These are phyloP conservation scores for Corylus heterophylla DNA, from an alignment of 306 rosid genomes.

Conservation along the genomic window DNA sequence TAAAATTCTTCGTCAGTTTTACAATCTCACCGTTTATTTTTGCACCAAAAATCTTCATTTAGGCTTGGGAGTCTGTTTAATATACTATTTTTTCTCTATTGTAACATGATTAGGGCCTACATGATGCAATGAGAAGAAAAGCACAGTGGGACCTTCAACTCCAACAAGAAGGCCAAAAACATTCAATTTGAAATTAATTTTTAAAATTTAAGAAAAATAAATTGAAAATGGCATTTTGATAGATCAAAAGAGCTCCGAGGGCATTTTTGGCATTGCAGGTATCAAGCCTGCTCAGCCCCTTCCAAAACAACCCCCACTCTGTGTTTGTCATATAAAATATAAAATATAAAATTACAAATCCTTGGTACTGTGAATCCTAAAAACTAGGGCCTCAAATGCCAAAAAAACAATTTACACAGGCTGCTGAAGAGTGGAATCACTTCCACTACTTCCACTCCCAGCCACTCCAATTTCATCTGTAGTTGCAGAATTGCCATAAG, in stretches of 20 bases:
- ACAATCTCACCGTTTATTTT: too few species aligned
- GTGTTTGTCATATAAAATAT: conserved; percentile 8
- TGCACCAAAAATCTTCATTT: too few species aligned
- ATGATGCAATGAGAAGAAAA: neutral
- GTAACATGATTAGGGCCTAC: neutral
- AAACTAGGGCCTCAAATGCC: conserved; percentile 33
- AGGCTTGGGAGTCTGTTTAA: neutral
- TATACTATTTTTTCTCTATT: neutral
- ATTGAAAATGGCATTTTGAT: conserved; percentile 1
- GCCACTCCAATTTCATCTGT: conserved; percentile 45
- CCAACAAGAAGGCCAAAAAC: neutral
- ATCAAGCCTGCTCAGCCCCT: conserved; percentile 8
- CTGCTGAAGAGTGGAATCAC: conserved; percentile 45
- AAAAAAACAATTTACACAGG: conserved; percentile 29
- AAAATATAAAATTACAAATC: conserved; percentile 38
- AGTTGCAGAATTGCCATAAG: conserved; percentile 38
- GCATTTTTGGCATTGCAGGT: neutral
- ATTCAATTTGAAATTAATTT: neutral
- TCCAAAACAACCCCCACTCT: conserved; percentile 1
- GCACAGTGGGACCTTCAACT: neutral
- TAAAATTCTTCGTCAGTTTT: too few species aligned
- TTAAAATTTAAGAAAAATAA: neutral
- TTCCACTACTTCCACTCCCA: conserved; percentile 46
- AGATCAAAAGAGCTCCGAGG: conserved; percentile 1
- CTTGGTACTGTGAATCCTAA: conserved; percentile 37